Base-by-base conservation (phyloP, 345 rosid genomes). In the Viola odorata region DNA sequence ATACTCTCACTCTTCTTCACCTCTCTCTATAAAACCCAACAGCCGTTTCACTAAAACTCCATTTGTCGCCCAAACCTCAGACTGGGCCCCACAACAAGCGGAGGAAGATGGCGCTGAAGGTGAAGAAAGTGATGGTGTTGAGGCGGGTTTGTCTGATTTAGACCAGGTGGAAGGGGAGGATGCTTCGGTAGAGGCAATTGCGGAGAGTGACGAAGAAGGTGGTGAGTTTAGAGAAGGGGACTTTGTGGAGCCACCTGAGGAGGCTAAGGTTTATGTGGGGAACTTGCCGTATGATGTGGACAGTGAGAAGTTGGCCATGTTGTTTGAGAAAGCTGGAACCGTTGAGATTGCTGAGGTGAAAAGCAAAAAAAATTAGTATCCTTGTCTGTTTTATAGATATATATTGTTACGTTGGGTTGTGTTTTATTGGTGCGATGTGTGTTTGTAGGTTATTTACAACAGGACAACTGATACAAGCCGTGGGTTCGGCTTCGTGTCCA, bases 261-360 rank as follows among this genome's bases (percentile, higher is more conserved):
- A 85, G 23, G 94, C 96, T 3, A 92, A 89, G 73, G 69, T 92
- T 32, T 92, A 85, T 66, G 96, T 92, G 3, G 98, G 96, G 45
- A 89, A 89, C 51, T 81, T 92, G 76, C 75, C 96, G 6, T 87
- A 64, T 64, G 96, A 89, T 58, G 81, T 92, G 50, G 94, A 87
- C 55, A 92, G 96, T 42, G 78, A 85, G 75, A 80, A 73, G 54
- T 68, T 92, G 74, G 96, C 98, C 58, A 75, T 77, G 94, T 77
- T 89, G 61, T 89, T 92, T 71, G 87, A 92, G 74, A 73, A 83
- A 70, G 86, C 94, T 63, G 98, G 98, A 44, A 84, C 86, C 51
- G 98, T 92, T 61, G 98, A 92, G 70, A 80, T 89, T 78, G 84
- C 98, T 8, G 96, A 89, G 96, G 98, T 92, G 56, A 74, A 41